Percentiles rank a stretch among this genome's conserved stretches.
These are phyloP conservation scores for Pseudogymnoascus sp. DNA, from an alignment of 2,329 filamentous ascomycete species.

Conservation along the genomic window DNA sequence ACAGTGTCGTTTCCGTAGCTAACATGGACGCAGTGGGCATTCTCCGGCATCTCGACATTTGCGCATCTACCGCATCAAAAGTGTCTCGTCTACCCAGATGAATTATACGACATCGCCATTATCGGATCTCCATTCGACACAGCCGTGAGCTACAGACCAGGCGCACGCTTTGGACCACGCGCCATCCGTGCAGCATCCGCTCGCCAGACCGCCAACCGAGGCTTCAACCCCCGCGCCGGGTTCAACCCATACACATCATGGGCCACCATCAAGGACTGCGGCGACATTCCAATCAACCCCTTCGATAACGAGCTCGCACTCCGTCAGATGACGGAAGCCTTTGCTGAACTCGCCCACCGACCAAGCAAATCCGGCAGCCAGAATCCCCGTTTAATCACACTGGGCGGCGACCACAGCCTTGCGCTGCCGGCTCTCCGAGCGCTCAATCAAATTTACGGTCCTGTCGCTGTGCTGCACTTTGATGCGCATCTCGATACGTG, in stretches of 20 bases:
- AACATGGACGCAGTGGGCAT: slow-evolving; percentile 44
- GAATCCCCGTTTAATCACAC: slow-evolving; percentile 53
- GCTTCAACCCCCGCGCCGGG: slow-evolving; percentile 73
- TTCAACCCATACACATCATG: slow-evolving; percentile 79
- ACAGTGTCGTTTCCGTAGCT: neutral
- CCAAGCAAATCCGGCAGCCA: slow-evolving; percentile 14
- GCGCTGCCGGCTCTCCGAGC: slow-evolving; percentile 63
- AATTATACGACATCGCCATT: slow-evolving; percentile 63
- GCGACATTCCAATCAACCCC: slow-evolving; percentile 80
- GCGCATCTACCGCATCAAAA: slow-evolving; percentile 63
- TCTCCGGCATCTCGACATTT: slow-evolving; percentile 68
- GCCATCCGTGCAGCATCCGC: slow-evolving; percentile 79
- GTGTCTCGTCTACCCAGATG: slow-evolving; percentile 59
- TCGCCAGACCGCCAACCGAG: slow-evolving; percentile 71
- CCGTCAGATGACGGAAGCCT: slow-evolving; percentile 76
- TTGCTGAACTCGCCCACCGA: slow-evolving; percentile 55
- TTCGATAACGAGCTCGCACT: slow-evolving; percentile 79
- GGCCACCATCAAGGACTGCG: slow-evolving; percentile 78
- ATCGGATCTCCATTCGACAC: slow-evolving; percentile 70
- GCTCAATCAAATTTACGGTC: slow-evolving; percentile 54
- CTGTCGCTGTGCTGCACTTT: slow-evolving; percentile 67
- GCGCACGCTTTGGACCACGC: slow-evolving; percentile 76
- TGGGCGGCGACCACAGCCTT: slow-evolving; percentile 68
- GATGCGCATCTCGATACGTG: slow-evolving; percentile 43
- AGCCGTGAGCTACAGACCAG: slow-evolving; percentile 61